Evolutionary conservation across 176 grass and related monocot species (phyloP), one percentile per base, ranked within the genome.

Genomic region (Otatea glauca): DNA sequence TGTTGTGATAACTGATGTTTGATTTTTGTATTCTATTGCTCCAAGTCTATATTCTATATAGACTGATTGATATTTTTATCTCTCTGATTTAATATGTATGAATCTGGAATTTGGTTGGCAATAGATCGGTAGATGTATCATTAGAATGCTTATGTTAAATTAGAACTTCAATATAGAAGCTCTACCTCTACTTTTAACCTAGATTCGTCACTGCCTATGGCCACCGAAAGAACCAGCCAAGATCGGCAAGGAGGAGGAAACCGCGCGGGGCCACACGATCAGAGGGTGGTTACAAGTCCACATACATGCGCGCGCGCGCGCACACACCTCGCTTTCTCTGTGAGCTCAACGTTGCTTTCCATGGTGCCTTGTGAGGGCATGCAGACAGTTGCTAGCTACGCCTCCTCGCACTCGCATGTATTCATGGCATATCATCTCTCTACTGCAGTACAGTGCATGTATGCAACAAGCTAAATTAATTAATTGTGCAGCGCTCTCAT

Each of bases 271-370:
- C 78, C 88, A 82, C 74, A 23, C 66, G 16, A 74, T 74, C 79
- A 83, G 84, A 87, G 84, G 74, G 84, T 78, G 84, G 89, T 90
- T 87, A 74, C 84, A 56, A 35, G 70, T 63, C 76, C 60, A 75
- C 75, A 47, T 58, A 58, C 38, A 75, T 15, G 5, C 7, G 5
- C 12, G 5, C 12, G 5, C 5, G 2, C 23, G 27, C 37, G 3
- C 7, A 21, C 20, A 20, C 54, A 54, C 54, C 35, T 37, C 35
- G 1, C 35, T 37, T 2, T 14, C 45, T 14, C 45, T 48, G 15
- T 5, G 37, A 78, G 75, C 59, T 76, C 32, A 32, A 55, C 41
- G 84, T 89, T 78, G 74, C 74, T 87, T 41, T 90, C 89, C 80
- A 61, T 75, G 84, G 80, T 42, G 61, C 80, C 75, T 61, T 87